Conservation (phyloP, 345 rosid genomes). For the Punica granatum region DNA sequence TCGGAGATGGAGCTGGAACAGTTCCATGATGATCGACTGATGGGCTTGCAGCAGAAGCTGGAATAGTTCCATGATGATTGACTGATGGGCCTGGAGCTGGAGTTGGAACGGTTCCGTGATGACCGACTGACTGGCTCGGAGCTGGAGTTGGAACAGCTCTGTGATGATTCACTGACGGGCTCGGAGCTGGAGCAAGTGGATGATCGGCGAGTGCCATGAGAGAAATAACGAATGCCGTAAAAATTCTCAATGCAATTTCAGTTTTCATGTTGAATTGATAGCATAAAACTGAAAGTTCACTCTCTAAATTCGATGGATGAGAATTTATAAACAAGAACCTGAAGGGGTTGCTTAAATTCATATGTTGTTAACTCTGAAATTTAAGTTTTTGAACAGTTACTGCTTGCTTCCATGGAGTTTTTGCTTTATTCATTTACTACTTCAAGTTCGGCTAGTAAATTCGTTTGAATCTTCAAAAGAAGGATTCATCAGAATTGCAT, state of each 20-base stretch:
- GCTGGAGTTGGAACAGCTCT: background rate
- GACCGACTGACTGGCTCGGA: background rate
- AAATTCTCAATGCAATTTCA: background rate
- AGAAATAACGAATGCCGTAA: background rate
- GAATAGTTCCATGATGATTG: background rate
- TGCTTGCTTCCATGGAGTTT: background rate
- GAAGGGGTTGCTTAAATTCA: background rate
- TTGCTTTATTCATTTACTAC: background rate
- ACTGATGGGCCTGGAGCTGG: background rate
- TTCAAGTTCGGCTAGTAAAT: background rate
- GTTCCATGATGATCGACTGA: background rate
- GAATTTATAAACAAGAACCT: background rate
- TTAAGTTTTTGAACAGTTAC: background rate
- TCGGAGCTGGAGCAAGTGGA: conserved; percentile 12
- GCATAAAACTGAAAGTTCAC: background rate
- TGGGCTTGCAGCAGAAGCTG: no score
- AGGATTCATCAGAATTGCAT: background rate
- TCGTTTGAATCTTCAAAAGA: background rate
- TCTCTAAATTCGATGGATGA: background rate
- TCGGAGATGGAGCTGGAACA: no score
- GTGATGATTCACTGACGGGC: background rate
- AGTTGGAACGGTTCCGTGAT: conserved; percentile 5
- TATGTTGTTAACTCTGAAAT: background rate
- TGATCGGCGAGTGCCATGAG: background rate
- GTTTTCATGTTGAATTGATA: background rate